These are phyloP conservation scores for Colletotrichum sp. DNA, from an alignment of 2,329 filamentous ascomycete genomes.

Conservation along the genomic window DNA sequence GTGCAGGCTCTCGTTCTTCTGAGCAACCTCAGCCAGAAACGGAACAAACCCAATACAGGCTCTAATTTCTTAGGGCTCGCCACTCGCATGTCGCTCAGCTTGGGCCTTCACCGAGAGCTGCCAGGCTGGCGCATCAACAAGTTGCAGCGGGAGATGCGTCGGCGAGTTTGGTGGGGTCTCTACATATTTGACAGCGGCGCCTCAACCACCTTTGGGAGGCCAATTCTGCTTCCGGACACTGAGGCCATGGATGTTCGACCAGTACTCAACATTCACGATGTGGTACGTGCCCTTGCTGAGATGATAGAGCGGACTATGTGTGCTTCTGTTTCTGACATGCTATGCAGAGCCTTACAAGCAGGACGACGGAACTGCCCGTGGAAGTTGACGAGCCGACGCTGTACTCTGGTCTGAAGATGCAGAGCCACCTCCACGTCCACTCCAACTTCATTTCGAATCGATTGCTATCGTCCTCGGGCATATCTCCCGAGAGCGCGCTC, in stretches of 20 bases:
- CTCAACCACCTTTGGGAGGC: constrained; percentile 46
- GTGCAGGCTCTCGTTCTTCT: constrained; percentile 34
- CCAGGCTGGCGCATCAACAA: constrained; percentile 27
- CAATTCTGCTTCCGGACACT: constrained; percentile 25
- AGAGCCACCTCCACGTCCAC: constrained; percentile 34
- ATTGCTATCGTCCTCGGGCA: constrained; percentile 28
- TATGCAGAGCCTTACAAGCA: constrained; percentile 27
- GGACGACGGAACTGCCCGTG: constrained; percentile 24
- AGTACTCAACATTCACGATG: constrained; percentile 33
- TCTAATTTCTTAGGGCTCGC: constrained; percentile 53
- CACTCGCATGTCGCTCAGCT: constrained; percentile 49
- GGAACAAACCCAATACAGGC: constrained; percentile 52
- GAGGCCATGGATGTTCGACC: constrained; percentile 34
- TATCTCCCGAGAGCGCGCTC: constrained; percentile 29
- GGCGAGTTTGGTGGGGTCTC: constrained; percentile 46
- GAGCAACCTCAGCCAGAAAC: constrained; percentile 50
- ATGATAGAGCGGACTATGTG: background rate
- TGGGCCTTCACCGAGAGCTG: constrained; percentile 51
- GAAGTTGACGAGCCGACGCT: constrained; percentile 28
- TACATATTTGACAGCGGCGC: constrained; percentile 52
- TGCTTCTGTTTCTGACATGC: background rate
- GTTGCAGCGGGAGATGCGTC: constrained; percentile 38
- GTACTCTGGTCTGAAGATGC: constrained; percentile 32
- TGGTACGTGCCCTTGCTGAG: constrained; percentile 5
- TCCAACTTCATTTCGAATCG: constrained; percentile 35